phyloP scores from a whole-genome alignment of 2,329 filamentous ascomycete species.

The Botryosphaeria dothidea region DNA sequence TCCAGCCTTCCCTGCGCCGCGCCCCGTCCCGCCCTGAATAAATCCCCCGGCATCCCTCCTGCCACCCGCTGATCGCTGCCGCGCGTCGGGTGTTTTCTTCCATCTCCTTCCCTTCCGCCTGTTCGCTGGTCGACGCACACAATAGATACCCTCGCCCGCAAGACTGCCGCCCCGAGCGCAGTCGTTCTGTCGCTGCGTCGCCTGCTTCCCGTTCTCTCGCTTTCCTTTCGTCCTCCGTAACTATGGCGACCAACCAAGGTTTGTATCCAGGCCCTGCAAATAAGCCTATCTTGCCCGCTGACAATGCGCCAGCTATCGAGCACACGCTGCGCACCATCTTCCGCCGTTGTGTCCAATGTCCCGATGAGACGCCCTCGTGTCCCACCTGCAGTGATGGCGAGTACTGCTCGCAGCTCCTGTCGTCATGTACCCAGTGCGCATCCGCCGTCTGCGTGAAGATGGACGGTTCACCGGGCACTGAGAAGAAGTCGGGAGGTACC shows the following conservation, averaged over 20 bases:
- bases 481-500: slow-evolving; percentile 46
- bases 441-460: slow-evolving; percentile 55
- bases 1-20: not conserved
- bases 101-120: not conserved
- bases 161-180: slow-evolving; percentile 1
- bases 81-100: not conserved
- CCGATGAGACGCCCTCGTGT: slow-evolving; percentile 54
- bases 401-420: slow-evolving; percentile 61
- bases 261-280: not conserved
- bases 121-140: slow-evolving; percentile 16
- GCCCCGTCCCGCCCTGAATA: slow-evolving; percentile 8
- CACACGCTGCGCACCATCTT: slow-evolving; percentile 48
- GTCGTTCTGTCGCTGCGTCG: not conserved
- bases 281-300: not conserved
- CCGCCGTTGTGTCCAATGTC: slow-evolving; percentile 62
- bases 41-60: slow-evolving; percentile 6
- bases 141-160: not conserved
- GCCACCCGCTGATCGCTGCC: slow-evolving; percentile 12
- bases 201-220: not conserved
- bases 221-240: not conserved
- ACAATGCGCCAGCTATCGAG: slow-evolving; percentile 33
- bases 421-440: slow-evolving; percentile 62
- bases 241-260: slow-evolving; percentile 11
- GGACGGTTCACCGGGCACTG: slow-evolving; percentile 40
- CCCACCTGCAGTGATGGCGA: slow-evolving; percentile 58